These are phyloP conservation scores for Vanrija humicola DNA, from an alignment of 1,284 basidiomycete species.

Conservation along the genomic window DNA sequence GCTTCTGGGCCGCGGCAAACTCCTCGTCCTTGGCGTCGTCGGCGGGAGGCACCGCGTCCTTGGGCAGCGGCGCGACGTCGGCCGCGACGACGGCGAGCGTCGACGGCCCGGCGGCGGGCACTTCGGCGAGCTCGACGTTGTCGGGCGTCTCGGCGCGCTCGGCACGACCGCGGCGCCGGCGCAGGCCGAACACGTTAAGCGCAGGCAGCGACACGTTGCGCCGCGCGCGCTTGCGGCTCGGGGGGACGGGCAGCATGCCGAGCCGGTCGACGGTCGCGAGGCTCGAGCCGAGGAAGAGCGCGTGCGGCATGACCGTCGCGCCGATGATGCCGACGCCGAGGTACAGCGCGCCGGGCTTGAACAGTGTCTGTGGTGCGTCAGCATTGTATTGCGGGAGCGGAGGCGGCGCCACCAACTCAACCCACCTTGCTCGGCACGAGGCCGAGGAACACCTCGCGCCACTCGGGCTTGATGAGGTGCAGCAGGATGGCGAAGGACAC, in stretches of 20 bases:
- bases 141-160: neutral
- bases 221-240: constrained; percentile 6
- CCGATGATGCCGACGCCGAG: constrained; percentile 59
- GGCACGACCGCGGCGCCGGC: neutral
- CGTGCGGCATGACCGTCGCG: constrained; percentile 86
- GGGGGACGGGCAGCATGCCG: constrained; percentile 38
- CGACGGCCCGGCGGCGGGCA: neutral
- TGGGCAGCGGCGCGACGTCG: neutral
- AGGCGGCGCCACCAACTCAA: neutral
- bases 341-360: constrained; percentile 60
- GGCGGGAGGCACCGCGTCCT: constrained; percentile 8
- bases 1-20: constrained; percentile 24
- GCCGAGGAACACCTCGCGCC: constrained; percentile 77
- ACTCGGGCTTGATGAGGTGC: constrained; percentile 66
- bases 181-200: constrained; percentile 14
- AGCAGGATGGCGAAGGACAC: constrained; percentile 79
- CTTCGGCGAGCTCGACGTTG: constrained; percentile 1
- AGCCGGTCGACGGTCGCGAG: constrained; percentile 74
- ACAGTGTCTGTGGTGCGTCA: constrained; percentile 28
- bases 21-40: constrained; percentile 25
- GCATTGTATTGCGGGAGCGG: too few species aligned
- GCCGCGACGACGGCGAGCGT: neutral
- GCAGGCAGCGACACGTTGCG: constrained; percentile 17
- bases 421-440: constrained; percentile 65
- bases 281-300: constrained; percentile 81